phyloP scores from a whole-genome alignment of 768 basidiomycete genomes.

The Rhodotorula babjevae region DNA sequence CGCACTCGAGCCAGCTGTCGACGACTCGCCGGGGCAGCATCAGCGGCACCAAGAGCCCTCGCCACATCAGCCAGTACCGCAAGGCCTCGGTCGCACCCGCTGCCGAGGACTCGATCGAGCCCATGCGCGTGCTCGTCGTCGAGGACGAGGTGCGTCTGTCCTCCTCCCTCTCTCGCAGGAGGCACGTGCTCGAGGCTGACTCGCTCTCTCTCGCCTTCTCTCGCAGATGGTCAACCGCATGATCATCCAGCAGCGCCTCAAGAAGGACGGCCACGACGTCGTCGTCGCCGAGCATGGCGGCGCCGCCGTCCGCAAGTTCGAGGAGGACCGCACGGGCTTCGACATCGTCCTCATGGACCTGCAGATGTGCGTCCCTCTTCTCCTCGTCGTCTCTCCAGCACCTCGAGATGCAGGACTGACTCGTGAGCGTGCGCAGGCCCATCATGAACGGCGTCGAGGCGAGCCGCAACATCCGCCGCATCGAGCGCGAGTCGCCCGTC shows the following conservation, averaged over 20 bases:
- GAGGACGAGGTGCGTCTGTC: conserved; percentile 54
- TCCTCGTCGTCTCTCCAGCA: not conserved
- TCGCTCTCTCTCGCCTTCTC: conserved; percentile 40
- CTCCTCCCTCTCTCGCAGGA: too few relatives aligned
- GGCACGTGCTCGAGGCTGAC: not conserved
- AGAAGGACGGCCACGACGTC: conserved; percentile 63
- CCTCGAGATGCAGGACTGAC: conserved; percentile 51
- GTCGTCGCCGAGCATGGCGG: conserved; percentile 68
- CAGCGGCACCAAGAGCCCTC: not conserved
- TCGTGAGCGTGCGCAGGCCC: conserved; percentile 52
- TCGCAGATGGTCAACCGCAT: conserved; percentile 67
- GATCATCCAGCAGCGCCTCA: conserved; percentile 65
- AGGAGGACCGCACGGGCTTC: conserved; percentile 55
- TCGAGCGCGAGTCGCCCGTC: conserved; percentile 51
- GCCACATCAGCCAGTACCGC: conserved; percentile 27
- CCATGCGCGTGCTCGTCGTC: conserved; percentile 59
- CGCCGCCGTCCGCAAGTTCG: conserved; percentile 60
- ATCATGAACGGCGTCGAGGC: conserved; percentile 71
- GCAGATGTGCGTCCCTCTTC: conserved; percentile 51
- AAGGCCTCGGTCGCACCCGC: conserved; percentile 1
- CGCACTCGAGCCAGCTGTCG: not conserved
- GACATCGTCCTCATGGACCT: conserved; percentile 79
- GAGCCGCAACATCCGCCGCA: conserved; percentile 60
- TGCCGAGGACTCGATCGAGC: not conserved
- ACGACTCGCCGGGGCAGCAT: not conserved